Percentiles rank a stretch among this genome's conserved stretches.
phyloP scores from a whole-genome alignment of 2,329 filamentous ascomycete genomes.

The Capronia coronata region DNA sequence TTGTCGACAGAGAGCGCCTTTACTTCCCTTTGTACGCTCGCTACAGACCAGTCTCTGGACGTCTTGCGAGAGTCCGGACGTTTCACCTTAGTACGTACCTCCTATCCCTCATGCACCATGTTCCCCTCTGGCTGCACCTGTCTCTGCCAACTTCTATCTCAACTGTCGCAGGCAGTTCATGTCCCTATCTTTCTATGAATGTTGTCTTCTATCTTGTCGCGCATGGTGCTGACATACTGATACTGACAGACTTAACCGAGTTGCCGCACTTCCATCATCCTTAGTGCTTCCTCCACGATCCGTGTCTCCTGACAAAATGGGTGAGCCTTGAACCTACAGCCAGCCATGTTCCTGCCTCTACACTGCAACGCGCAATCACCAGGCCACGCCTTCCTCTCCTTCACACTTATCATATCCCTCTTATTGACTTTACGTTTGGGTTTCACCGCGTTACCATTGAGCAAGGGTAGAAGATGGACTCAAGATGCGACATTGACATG shows the following conservation, averaged over 20 bases:
- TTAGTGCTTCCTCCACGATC: conserved; percentile 15
- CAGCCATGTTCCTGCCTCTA: conserved; percentile 4
- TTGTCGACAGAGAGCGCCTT: conserved; percentile 8
- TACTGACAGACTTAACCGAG: conserved; percentile 13
- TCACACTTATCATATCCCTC: not conserved
- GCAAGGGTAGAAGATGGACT: conserved; percentile 3
- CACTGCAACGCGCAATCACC: not conserved
- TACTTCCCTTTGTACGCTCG: conserved; percentile 20
- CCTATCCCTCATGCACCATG: not conserved
- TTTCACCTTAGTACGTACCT: conserved; percentile 2
- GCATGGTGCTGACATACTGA: not conserved
- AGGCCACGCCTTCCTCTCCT: not conserved
- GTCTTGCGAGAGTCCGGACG: conserved; percentile 1
- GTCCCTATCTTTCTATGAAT: not conserved
- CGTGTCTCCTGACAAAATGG: conserved; percentile 18
- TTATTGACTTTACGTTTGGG: not conserved
- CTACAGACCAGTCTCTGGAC: conserved; percentile 8
- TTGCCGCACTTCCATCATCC: conserved; percentile 8
- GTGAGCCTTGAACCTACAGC: conserved; percentile 16
- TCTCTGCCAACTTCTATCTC: not conserved
- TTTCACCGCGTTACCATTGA: not conserved
- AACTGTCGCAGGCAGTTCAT: conserved; percentile 6
- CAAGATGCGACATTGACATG: conserved; percentile 1
- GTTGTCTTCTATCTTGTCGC: conserved; percentile 2
- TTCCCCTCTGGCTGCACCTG: not conserved